A percentile compares a stretch with the other conserved stretches of the same genome.
These are phyloP conservation scores for Laburnicola sp. DNA, from an alignment of 2,329 filamentous ascomycete genomes.

Conservation along the genomic window DNA sequence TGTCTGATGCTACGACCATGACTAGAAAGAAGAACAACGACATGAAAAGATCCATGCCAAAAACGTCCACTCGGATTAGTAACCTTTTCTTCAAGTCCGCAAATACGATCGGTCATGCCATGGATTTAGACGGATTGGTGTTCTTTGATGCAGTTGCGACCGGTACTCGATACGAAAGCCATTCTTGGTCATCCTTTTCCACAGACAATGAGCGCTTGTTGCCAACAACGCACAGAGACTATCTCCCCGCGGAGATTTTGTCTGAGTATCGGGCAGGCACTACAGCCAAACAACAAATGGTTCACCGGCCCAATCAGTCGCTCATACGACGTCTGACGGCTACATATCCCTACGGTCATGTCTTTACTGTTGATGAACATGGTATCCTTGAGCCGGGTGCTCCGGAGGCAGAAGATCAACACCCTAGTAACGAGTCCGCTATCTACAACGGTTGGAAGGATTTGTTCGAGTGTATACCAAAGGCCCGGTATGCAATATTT, in stretches of 20 bases:
- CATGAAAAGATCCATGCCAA: too few relatives aligned
- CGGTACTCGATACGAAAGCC: neutral
- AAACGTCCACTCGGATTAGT: slow-evolving; percentile 1
- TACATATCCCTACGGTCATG: slow-evolving; percentile 12
- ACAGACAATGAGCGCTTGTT: neutral
- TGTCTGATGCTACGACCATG: too few relatives aligned
- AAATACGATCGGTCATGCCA: slow-evolving; percentile 11
- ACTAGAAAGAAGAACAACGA: too few relatives aligned
- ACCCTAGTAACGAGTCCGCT: neutral
- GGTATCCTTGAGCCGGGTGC: slow-evolving; percentile 3
- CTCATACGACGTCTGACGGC: slow-evolving; percentile 13
- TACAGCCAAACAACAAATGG: neutral
- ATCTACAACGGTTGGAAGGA: slow-evolving; percentile 5
- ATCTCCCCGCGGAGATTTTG: slow-evolving; percentile 1
- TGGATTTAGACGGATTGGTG: slow-evolving; percentile 11
- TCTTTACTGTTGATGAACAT: slow-evolving; percentile 14
- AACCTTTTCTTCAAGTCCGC: slow-evolving; percentile 12
- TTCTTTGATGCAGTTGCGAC: slow-evolving; percentile 16
- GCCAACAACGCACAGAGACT: neutral
- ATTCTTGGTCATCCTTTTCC: neutral
- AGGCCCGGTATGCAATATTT: slow-evolving; percentile 15
- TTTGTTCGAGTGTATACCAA: slow-evolving; percentile 11
- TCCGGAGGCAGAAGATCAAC: neutral
- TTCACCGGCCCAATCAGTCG: slow-evolving; percentile 5
- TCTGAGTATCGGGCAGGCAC: slow-evolving; percentile 8